phyloP scores from a whole-genome alignment of 2,329 filamentous ascomycete genomes.

The Xylariaceae sp. region DNA sequence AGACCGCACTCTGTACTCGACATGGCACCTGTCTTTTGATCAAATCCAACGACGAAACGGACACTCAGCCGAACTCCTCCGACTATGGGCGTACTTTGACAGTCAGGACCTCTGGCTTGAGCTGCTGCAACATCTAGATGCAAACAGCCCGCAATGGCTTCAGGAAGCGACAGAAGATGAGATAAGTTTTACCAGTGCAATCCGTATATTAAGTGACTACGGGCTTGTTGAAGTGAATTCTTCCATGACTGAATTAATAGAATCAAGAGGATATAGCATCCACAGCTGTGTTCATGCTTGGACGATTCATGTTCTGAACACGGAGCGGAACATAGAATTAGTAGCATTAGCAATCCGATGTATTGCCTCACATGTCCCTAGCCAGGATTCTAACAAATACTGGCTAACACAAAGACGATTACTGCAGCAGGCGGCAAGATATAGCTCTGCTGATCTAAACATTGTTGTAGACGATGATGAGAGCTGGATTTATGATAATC shows the following conservation, averaged over 20 bases:
- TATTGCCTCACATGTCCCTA: conserved; percentile 1
- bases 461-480: background rate
- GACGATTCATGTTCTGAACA: conserved; percentile 7
- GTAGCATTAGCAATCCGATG: background rate
- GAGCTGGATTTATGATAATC: conserved; percentile 19
- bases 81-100: conserved; percentile 12
- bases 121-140: conserved; percentile 1
- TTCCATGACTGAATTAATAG: background rate
- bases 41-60: conserved; percentile 2
- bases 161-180: conserved; percentile 6
- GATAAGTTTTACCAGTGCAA: conserved; percentile 1
- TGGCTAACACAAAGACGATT: conserved; percentile 5
- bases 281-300: conserved; percentile 9
- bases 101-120: conserved; percentile 9
- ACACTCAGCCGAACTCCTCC: conserved; percentile 3
- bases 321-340: background rate
- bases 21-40: conserved; percentile 8
- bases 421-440: conserved; percentile 6
- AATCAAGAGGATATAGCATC: conserved; percentile 10
- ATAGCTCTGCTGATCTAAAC: background rate
- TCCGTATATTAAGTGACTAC: conserved; percentile 1
- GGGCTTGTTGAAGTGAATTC: conserved; percentile 6
- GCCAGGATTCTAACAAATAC: background rate
- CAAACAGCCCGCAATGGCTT: background rate
- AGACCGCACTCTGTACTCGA: conserved; percentile 8